Conservation (phyloP, 805 yeast genomes). For the Debaryomyces hansenii region DNA sequence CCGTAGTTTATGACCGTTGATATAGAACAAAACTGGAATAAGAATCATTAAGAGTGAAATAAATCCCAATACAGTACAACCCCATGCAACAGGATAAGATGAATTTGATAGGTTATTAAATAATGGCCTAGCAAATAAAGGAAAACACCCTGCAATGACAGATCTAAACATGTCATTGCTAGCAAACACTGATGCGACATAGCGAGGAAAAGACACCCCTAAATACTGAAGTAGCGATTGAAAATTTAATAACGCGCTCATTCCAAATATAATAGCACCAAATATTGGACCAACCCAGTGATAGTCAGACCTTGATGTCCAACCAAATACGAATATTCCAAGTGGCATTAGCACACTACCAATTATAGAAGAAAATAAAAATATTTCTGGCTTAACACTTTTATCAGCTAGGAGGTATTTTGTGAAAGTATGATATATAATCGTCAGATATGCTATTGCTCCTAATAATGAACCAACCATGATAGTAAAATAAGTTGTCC, state of each 20-base stretch:
- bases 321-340: conserved; percentile 47
- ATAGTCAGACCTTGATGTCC: conserved; percentile 41
- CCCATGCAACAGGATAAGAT: no score
- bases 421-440: no score
- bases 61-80: no score
- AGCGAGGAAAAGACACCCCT: conserved; percentile 47
- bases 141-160: conserved; percentile 55
- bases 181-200: conserved; percentile 54
- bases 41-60: no score
- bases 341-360: conserved; percentile 41
- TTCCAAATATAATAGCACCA: conserved; percentile 40
- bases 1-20: no score
- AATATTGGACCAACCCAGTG: conserved; percentile 56
- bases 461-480: conserved; percentile 47
- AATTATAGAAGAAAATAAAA: conserved; percentile 40
- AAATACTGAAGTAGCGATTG: conserved; percentile 54
- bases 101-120: no score
- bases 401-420: conserved; percentile 23
- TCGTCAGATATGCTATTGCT: no score
- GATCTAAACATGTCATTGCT: conserved; percentile 51
- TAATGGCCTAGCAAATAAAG: conserved; percentile 64
- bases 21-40: no score
- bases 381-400: conserved; percentile 40
- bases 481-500: conserved; percentile 45
- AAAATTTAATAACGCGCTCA: conserved; percentile 47